Evolutionary conservation across 805 yeast genomes (phyloP).

Genomic region (Naumovozyma castellii): DNA sequence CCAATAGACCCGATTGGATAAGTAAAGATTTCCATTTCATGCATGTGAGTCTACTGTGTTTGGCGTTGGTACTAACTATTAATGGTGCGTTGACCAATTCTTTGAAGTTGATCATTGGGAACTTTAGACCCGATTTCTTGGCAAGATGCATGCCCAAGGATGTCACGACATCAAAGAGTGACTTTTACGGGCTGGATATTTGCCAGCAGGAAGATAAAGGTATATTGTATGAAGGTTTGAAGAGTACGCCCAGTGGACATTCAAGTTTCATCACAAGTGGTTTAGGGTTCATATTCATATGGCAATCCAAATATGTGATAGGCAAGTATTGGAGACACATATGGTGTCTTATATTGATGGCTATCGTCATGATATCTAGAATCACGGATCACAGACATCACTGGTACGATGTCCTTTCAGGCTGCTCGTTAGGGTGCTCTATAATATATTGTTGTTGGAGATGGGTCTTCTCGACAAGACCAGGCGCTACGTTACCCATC

Average conservation of each 20-base stretch:
- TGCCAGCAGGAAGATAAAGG: slow-evolving; percentile 15
- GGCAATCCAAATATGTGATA: slow-evolving; percentile 17
- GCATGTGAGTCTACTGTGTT: slow-evolving; percentile 15
- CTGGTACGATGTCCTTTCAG: slow-evolving; percentile 25
- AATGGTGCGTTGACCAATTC: slow-evolving; percentile 22
- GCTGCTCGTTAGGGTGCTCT: slow-evolving; percentile 14
- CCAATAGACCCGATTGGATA: slow-evolving; percentile 12
- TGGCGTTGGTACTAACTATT: slow-evolving; percentile 14
- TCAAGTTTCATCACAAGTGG: slow-evolving; percentile 19
- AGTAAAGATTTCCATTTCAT: slow-evolving; percentile 16
- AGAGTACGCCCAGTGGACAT: slow-evolving; percentile 29
- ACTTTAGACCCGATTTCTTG: slow-evolving; percentile 26
- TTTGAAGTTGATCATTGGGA: slow-evolving; percentile 20
- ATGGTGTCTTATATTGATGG: slow-evolving; percentile 21
- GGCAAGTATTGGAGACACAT: slow-evolving; percentile 13
- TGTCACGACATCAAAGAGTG: slow-evolving; percentile 1
- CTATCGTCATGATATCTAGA: slow-evolving; percentile 22
- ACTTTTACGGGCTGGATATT: slow-evolving; percentile 8
- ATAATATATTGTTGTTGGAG: slow-evolving; percentile 10
- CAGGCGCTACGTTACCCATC: not conserved
- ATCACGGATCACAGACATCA: slow-evolving; percentile 26
- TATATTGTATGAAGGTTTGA: slow-evolving; percentile 22
- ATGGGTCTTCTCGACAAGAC: slow-evolving; percentile 4
- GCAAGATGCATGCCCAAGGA: slow-evolving; percentile 20
- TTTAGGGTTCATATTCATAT: slow-evolving; percentile 17